These are phyloP conservation scores for Carex parvula DNA, from an alignment of 176 grass and related monocot genomes.

Conservation along the genomic window DNA sequence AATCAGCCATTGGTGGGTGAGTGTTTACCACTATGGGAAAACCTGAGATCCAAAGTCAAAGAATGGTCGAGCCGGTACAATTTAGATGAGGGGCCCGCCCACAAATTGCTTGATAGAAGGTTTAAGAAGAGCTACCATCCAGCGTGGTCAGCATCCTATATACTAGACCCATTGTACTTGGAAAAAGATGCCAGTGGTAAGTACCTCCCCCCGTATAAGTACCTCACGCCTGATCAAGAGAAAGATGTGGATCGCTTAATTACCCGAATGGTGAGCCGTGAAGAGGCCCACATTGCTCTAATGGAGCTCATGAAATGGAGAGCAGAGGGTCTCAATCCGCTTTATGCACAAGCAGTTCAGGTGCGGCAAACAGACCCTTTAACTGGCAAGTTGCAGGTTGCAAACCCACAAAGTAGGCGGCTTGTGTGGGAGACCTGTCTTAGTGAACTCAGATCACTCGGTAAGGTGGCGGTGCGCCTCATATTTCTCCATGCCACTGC, in stretches of 20 bases:
- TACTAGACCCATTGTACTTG: conserved; percentile 70
- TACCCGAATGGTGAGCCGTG: conserved; percentile 65
- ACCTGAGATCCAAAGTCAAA: conserved; percentile 53
- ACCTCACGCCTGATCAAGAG: conserved; percentile 69
- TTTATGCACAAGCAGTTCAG: conserved; percentile 84
- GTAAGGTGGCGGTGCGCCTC: conserved; percentile 70
- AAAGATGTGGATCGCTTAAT: conserved; percentile 84
- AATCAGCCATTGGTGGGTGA: conserved; percentile 74
- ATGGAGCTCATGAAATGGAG: conserved; percentile 98
- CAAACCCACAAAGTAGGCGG: conserved; percentile 79
- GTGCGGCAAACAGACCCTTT: conserved; percentile 59
- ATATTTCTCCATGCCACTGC: conserved; percentile 81
- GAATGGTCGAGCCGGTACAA: conserved; percentile 60
- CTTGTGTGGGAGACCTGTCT: conserved; percentile 84
- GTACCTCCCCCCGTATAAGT: conserved; percentile 81
- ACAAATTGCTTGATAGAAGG: conserved; percentile 55
- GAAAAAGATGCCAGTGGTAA: conserved; percentile 67
- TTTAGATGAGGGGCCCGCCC: conserved; percentile 27
- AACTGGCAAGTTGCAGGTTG: conserved; percentile 74
- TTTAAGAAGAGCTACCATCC: conserved; percentile 81
- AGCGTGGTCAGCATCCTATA: conserved; percentile 72
- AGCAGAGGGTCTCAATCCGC: conserved; percentile 59
- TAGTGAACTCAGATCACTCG: conserved; percentile 58
- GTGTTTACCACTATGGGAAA: conserved; percentile 73
- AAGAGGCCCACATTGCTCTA: conserved; percentile 73